These are phyloP conservation scores for Pleurotus citrinopileatus DNA, from an alignment of 768 basidiomycete species.

Conservation along the genomic window DNA sequence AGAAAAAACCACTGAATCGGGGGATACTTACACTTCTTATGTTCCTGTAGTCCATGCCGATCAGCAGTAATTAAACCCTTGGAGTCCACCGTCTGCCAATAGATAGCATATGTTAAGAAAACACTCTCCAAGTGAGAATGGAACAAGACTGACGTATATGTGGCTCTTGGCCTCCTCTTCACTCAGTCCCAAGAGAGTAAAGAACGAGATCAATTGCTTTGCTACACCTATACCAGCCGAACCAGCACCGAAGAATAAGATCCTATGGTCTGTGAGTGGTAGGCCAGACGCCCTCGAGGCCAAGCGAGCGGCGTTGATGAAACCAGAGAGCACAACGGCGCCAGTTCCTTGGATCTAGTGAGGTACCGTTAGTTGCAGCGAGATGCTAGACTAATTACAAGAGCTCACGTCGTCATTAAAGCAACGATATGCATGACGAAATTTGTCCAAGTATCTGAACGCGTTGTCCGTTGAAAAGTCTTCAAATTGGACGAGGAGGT, in stretches of 20 bases:
- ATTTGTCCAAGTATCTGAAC: constrained; percentile 66
- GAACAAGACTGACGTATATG: constrained; percentile 53
- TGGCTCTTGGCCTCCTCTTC: constrained; percentile 64
- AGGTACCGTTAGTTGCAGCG: constrained; percentile 7
- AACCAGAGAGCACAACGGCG: constrained; percentile 73
- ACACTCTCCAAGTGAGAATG: background rate
- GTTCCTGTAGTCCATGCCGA: constrained; percentile 64
- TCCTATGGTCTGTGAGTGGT: constrained; percentile 68
- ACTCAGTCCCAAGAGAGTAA: constrained; percentile 62
- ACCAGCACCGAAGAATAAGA: constrained; percentile 91
- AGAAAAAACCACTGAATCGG: background rate
- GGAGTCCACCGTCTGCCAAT: constrained; percentile 63
- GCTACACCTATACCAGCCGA: constrained; percentile 89
- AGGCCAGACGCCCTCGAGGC: constrained; percentile 50
- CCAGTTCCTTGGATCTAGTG: constrained; percentile 66
- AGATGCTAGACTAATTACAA: constrained; percentile 3
- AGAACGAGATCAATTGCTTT: constrained; percentile 79
- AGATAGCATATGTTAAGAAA: constrained; percentile 13
- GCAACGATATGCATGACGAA: constrained; percentile 52
- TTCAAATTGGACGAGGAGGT: constrained; percentile 70
- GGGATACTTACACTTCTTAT: constrained; percentile 60
- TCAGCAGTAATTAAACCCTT: constrained; percentile 73
- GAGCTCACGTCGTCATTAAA: constrained; percentile 73
- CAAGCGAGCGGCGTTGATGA: constrained; percentile 68
- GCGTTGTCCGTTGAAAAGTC: constrained; percentile 81